Evolutionary conservation across 2,329 filamentous ascomycete species (phyloP).

Genomic region (Arthrobotrys pseudoclavata): DNA sequence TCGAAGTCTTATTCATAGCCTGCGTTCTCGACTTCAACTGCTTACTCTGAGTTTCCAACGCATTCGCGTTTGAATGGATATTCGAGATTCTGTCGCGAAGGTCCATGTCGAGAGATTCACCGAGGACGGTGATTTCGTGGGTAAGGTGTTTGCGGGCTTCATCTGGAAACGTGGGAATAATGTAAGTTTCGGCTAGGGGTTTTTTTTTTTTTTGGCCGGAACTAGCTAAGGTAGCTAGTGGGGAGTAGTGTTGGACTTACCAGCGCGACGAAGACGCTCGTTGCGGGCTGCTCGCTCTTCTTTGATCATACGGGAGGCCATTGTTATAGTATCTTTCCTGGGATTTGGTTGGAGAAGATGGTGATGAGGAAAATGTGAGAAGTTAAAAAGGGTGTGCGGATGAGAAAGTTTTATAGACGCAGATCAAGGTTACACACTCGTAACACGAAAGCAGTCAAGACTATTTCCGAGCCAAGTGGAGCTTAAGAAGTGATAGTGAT

Average conservation of each 20-base stretch:
- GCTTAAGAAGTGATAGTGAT: background rate
- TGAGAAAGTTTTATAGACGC: slow-evolving; percentile 51
- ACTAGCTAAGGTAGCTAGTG: background rate
- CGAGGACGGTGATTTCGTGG: slow-evolving; percentile 71
- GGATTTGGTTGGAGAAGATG: background rate
- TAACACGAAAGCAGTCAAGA: slow-evolving; percentile 29
- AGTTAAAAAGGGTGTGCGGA: background rate
- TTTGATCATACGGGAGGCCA: slow-evolving; percentile 64
- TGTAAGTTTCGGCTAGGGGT: slow-evolving; percentile 36
- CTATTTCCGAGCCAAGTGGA: background rate
- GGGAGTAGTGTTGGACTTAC: slow-evolving; percentile 59
- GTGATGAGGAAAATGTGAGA: background rate
- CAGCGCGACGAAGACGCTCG: slow-evolving; percentile 63
- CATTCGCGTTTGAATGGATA: slow-evolving; percentile 77
- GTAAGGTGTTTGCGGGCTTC: slow-evolving; percentile 71
- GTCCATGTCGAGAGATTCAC: slow-evolving; percentile 78
- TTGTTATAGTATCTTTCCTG: slow-evolving; percentile 49
- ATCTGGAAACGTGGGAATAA: slow-evolving; percentile 59
- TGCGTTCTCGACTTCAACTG: slow-evolving; percentile 75
- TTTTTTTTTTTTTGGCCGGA: slow-evolving; percentile 12
- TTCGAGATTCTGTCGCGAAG: slow-evolving; percentile 77
- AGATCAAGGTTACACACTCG: slow-evolving; percentile 50
- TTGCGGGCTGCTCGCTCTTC: slow-evolving; percentile 63
- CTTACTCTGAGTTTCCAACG: slow-evolving; percentile 77
- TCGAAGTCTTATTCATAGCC: slow-evolving; percentile 74